Percentiles rank a stretch among this genome's conserved stretches.
These are phyloP conservation scores for Penicillium turbatum DNA, from an alignment of 495 filamentous ascomycete species.

Conservation along the genomic window DNA sequence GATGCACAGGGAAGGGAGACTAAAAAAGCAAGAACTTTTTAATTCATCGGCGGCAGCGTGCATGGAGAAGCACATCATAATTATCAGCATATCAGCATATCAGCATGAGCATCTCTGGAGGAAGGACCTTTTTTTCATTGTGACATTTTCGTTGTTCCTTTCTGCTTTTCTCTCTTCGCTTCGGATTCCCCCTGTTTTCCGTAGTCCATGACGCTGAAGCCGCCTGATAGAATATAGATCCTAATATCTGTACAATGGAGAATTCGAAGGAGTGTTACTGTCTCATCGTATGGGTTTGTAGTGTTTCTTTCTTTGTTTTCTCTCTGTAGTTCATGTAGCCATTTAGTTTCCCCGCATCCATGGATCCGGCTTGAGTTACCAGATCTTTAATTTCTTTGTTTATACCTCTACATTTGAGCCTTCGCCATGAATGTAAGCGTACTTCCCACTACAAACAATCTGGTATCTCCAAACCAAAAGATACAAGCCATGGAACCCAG, in stretches of 20 bases:
- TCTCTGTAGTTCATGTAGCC: neutral
- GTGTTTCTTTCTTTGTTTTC: neutral
- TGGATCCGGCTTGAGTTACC: neutral
- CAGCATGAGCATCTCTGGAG: slow-evolving; percentile 19
- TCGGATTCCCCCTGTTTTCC: slow-evolving; percentile 21
- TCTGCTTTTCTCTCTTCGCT: slow-evolving; percentile 9
- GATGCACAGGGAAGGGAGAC: slow-evolving; percentile 23
- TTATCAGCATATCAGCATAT: slow-evolving; percentile 27
- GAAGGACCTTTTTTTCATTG: slow-evolving; percentile 8
- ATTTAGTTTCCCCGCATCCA: neutral
- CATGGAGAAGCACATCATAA: slow-evolving; percentile 21
- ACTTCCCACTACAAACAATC: too few species aligned
- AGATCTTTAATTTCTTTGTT: neutral
- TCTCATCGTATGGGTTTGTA: neutral
- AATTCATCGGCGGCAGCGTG: slow-evolving; percentile 20
- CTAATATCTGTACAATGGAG: slow-evolving; percentile 21
- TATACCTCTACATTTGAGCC: neutral
- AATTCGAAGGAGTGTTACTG: neutral
- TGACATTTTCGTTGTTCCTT: slow-evolving; percentile 9
- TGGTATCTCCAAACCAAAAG: neutral
- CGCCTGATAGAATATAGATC: slow-evolving; percentile 23
- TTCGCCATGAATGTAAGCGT: neutral
- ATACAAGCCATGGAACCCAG: neutral
- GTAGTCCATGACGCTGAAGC: slow-evolving; percentile 17
- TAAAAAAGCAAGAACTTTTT: slow-evolving; percentile 22